Conservation (phyloP, 2,329 filamentous ascomycete genomes). For the Aspergillus aculeatinus region DNA sequence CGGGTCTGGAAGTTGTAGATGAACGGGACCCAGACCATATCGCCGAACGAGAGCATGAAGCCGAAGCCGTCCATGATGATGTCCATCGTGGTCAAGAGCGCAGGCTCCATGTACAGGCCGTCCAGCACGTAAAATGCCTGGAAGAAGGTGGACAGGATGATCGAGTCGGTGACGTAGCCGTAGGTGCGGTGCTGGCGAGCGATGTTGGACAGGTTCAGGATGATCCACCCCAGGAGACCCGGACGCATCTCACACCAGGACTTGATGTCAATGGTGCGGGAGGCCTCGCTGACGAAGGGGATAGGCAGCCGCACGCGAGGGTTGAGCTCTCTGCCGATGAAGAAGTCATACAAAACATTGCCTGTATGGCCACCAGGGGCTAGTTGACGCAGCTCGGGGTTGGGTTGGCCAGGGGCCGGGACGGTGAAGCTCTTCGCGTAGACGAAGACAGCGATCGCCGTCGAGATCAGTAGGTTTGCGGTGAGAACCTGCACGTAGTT, state of each 20-base stretch:
- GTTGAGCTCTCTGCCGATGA: conserved; percentile 93
- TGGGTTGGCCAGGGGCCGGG: conserved; percentile 59
- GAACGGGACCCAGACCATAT: conserved; percentile 90
- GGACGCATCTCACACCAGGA: conserved; percentile 87
- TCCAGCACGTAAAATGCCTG: conserved; percentile 85
- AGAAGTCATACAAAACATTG: conserved; percentile 92
- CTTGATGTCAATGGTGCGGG: conserved; percentile 78
- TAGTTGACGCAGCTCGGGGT: conserved; percentile 71
- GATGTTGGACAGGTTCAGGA: conserved; percentile 80
- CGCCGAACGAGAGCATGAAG: conserved; percentile 91
- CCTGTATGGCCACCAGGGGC: conserved; percentile 78
- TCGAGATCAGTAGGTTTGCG: conserved; percentile 75
- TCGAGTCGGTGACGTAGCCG: conserved; percentile 81
- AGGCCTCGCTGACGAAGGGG: conserved; percentile 66
- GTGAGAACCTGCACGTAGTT: conserved; percentile 87
- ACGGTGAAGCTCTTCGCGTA: conserved; percentile 82
- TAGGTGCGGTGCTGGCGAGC: conserved; percentile 85
- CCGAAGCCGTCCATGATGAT: conserved; percentile 91
- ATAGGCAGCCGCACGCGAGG: conserved; percentile 68
- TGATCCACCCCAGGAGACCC: conserved; percentile 83
- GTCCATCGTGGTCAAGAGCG: conserved; percentile 90
- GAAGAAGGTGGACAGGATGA: conserved; percentile 72
- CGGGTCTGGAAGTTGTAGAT: conserved; percentile 80
- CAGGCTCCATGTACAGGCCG: conserved; percentile 80
- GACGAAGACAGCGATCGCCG: conserved; percentile 70